Evolutionary conservation across 2,329 filamentous ascomycete species (phyloP).

Genomic region (Scytalidium sp.): DNA sequence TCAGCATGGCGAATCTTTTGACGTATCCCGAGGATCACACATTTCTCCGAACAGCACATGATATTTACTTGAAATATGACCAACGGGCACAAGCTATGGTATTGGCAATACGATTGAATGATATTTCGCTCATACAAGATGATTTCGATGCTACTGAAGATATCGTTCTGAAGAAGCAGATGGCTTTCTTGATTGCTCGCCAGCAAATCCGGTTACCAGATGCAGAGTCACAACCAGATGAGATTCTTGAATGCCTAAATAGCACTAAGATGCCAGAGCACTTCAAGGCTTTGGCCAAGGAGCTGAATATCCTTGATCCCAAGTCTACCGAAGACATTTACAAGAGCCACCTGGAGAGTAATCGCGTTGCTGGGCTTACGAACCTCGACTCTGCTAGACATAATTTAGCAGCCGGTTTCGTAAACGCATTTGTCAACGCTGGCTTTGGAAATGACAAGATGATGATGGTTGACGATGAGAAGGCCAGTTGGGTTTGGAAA

Average conservation of each 20-base stretch:
- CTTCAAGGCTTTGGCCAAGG: constrained; percentile 91
- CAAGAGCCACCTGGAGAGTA: constrained; percentile 97
- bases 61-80: constrained; percentile 90
- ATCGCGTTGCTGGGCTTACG: constrained; percentile 85
- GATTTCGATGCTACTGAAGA: constrained; percentile 82
- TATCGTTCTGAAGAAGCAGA: constrained; percentile 81
- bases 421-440: constrained; percentile 95
- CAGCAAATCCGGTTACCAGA: constrained; percentile 77
- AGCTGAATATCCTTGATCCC: constrained; percentile 93
- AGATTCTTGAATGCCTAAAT: constrained; percentile 78
- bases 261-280: constrained; percentile 87
- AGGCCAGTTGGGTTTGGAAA: constrained; percentile 97
- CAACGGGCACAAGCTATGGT: constrained; percentile 92
- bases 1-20: constrained; percentile 96
- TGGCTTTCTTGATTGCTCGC: constrained; percentile 87
- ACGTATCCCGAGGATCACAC: constrained; percentile 97
- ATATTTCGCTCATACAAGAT: constrained; percentile 74
- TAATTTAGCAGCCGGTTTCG: constrained; percentile 92
- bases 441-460: constrained; percentile 96
- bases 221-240: constrained; percentile 65
- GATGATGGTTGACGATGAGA: constrained; percentile 88
- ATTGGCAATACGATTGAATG: constrained; percentile 89
- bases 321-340: constrained; percentile 99
- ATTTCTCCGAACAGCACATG: constrained; percentile 89
- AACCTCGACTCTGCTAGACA: constrained; percentile 94